Conservation (phyloP, 257 asterid species). For the Gentiana straminea region DNA sequence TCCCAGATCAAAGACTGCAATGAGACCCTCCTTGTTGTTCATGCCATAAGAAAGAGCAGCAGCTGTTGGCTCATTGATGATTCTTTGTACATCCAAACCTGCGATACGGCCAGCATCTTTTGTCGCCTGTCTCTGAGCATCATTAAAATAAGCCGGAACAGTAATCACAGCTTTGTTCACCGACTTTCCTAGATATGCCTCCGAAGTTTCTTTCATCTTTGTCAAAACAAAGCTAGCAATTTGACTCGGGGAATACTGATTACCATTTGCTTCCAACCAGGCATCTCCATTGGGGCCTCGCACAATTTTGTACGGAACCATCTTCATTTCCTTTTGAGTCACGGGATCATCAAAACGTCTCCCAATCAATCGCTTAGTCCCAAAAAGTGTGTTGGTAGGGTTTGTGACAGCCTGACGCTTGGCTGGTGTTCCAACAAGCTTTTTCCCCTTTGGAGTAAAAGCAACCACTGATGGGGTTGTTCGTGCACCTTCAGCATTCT, state of each 20-base stretch:
- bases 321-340: constrained; percentile 47
- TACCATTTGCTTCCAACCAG: constrained; percentile 50
- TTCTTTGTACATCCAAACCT: constrained; percentile 71
- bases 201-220: constrained; percentile 55
- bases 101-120: constrained; percentile 82
- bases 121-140: constrained; percentile 88
- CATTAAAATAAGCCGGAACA: constrained; percentile 81
- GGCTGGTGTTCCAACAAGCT: constrained; percentile 34
- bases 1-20: constrained; percentile 77
- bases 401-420: constrained; percentile 45
- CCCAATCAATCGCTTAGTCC: constrained; percentile 42
- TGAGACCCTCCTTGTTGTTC: constrained; percentile 72
- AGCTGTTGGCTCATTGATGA: constrained; percentile 80
- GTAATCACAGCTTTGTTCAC: constrained; percentile 49
- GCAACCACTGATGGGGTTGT: constrained; percentile 37
- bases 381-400: constrained; percentile 37
- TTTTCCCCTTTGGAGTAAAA: constrained; percentile 22
- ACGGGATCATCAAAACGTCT: constrained; percentile 36
- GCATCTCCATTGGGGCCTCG: constrained; percentile 47
- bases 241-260: constrained; percentile 43
- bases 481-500: constrained; percentile 31
- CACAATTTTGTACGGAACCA: constrained; percentile 42
- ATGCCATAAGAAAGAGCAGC: constrained; percentile 80
- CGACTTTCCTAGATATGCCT: constrained; percentile 39
- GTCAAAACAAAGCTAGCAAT: constrained; percentile 39